phyloP scores from a whole-genome alignment of 805 yeast genomes.

The Lipomyces orientalis region DNA sequence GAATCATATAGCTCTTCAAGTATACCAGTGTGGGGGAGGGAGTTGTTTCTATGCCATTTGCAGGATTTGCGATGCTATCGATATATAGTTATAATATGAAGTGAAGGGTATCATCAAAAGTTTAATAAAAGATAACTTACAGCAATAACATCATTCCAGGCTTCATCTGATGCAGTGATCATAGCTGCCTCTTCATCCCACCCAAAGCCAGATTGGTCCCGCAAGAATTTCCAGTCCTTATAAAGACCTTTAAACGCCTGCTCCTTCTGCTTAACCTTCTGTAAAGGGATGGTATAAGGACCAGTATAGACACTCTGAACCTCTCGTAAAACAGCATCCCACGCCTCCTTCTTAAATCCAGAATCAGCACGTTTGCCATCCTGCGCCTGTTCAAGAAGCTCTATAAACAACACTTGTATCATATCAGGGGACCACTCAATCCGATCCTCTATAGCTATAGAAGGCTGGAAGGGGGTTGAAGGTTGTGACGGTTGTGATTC shows the following conservation, averaged over 20 bases:
- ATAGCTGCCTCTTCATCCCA: background rate
- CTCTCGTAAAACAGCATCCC: background rate
- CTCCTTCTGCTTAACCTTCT: background rate
- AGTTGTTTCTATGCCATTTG: background rate
- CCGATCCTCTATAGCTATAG: too few species aligned
- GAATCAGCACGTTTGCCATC: too few species aligned
- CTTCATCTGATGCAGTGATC: background rate
- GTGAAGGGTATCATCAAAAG: background rate
- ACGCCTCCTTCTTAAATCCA: background rate
- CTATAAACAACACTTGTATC: too few species aligned
- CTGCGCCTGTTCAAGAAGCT: too few species aligned
- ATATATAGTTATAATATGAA: background rate
- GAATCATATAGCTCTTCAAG: background rate
- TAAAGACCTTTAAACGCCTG: background rate
- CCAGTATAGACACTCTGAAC: background rate
- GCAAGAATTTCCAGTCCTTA: background rate
- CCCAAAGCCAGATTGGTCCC: background rate
- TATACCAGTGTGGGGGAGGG: background rate
- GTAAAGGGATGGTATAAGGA: background rate
- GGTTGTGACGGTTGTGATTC: too few species aligned
- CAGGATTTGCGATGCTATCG: background rate
- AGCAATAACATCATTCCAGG: background rate
- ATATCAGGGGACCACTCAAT: too few species aligned
- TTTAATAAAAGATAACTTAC: background rate
- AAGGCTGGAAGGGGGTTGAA: too few species aligned